These are phyloP conservation scores for Neospora caninum DNA, from an alignment of 169 alveolate genomes.

Conservation along the genomic window DNA sequence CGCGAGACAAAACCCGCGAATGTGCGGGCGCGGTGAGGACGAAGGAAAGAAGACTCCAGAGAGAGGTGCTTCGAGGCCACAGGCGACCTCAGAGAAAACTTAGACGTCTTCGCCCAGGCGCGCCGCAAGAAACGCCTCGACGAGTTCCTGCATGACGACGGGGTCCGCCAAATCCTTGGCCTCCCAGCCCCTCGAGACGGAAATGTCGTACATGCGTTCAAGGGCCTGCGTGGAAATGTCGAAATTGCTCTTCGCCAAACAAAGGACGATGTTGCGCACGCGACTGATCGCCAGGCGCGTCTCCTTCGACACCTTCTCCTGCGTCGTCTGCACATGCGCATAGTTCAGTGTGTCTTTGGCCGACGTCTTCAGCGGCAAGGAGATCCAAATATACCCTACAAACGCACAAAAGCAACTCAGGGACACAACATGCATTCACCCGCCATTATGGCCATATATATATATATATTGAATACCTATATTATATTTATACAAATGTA, in stretches of 20 bases:
- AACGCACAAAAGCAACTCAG: background rate
- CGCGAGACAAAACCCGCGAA: no score
- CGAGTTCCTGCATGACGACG: background rate
- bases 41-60: no score
- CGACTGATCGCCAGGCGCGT: slow-evolving; percentile 1
- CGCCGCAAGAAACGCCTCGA: background rate
- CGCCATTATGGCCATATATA: no score
- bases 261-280: slow-evolving; percentile 25
- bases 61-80: no score
- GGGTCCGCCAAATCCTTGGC: slow-evolving; percentile 18
- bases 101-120: background rate
- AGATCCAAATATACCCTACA: slow-evolving; percentile 21
- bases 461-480: no score
- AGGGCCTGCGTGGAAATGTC: background rate
- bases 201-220: slow-evolving; percentile 19
- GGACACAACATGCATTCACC: background rate
- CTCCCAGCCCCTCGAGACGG: background rate
- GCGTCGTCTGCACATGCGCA: slow-evolving; percentile 36
- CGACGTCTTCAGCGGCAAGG: background rate
- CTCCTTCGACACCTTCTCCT: slow-evolving; percentile 19
- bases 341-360: slow-evolving; percentile 23
- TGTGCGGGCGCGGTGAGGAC: no score
- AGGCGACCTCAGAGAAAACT: background rate
- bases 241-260: slow-evolving; percentile 17
- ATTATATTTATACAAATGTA: no score